Evolutionary conservation across 2,329 filamentous ascomycete genomes (phyloP).

Genomic region (Niveomyces coronatus): DNA sequence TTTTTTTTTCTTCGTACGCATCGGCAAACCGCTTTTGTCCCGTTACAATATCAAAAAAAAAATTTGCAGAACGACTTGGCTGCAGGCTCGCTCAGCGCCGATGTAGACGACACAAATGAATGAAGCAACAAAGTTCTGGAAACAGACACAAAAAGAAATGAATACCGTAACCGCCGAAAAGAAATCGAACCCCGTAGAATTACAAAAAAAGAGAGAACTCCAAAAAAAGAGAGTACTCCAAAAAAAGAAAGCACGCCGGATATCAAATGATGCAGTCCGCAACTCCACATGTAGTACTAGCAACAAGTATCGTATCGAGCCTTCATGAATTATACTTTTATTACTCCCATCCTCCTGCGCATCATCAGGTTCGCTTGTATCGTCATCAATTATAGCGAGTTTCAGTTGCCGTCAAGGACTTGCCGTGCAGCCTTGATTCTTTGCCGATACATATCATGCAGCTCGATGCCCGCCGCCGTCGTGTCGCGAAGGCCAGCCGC

Average conservation of each 20-base stretch:
- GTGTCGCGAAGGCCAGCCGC: slow-evolving; percentile 48
- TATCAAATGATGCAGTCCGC: slow-evolving; percentile 5
- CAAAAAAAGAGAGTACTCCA: slow-evolving; percentile 5
- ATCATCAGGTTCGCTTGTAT: background rate
- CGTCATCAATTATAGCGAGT: slow-evolving; percentile 7
- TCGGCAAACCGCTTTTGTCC: too few species aligned
- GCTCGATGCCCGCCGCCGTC: slow-evolving; percentile 41
- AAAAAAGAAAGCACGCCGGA: slow-evolving; percentile 7
- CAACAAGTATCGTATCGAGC: slow-evolving; percentile 7
- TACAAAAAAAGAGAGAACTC: slow-evolving; percentile 1
- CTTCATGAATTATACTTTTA: slow-evolving; percentile 3
- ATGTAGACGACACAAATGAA: too few species aligned
- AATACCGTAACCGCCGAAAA: too few species aligned
- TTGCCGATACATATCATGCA: slow-evolving; percentile 52
- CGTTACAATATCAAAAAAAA: too few species aligned
- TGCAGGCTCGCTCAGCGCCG: too few species aligned
- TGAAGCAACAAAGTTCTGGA: too few species aligned
- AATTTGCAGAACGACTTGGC: too few species aligned
- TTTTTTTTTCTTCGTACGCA: too few species aligned
- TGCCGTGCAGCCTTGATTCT: slow-evolving; percentile 65
- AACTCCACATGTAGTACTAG: slow-evolving; percentile 8
- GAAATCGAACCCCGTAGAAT: background rate
- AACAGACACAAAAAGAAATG: too few species aligned
- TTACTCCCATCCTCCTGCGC: slow-evolving; percentile 1
- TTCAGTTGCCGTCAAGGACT: slow-evolving; percentile 55